phyloP scores from a whole-genome alignment of 176 grass and related monocot genomes.

The Typha latifolia region DNA sequence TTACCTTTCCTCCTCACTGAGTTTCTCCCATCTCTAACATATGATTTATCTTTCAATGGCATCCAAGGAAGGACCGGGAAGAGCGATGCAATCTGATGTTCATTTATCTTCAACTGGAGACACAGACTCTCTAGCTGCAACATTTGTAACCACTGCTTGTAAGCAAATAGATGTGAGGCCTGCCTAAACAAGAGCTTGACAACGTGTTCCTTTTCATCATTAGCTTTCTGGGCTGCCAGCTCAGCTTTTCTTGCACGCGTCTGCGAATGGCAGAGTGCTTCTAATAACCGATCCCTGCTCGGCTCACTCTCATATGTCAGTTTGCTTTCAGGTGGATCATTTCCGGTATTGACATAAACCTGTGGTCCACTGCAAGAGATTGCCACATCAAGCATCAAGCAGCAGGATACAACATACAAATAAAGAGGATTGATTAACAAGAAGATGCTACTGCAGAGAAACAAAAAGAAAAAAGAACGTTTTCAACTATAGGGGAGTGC shows the following conservation, averaged over 20 bases:
- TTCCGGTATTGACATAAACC: not conserved
- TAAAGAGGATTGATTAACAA: not conserved
- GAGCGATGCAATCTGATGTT: constrained; percentile 51
- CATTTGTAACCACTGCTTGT: constrained; percentile 85
- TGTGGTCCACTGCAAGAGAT: not conserved
- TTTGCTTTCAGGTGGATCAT: constrained; percentile 6
- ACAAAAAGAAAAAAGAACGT: no score
- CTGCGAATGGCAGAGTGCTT: constrained; percentile 81
- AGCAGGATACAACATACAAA: not conserved
- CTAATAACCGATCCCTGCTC: constrained; percentile 42
- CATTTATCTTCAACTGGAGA: constrained; percentile 63
- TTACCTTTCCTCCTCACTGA: constrained; percentile 33
- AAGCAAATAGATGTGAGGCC: constrained; percentile 76
- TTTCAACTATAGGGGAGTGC: no score
- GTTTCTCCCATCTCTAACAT: constrained; percentile 20
- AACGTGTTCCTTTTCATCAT: constrained; percentile 75
- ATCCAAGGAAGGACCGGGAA: constrained; percentile 58
- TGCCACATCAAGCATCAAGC: not conserved
- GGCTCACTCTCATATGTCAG: not conserved
- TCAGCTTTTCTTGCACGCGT: constrained; percentile 86
- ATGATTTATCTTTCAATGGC: constrained; percentile 22
- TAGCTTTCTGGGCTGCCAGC: constrained; percentile 66
- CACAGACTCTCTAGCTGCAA: constrained; percentile 83
- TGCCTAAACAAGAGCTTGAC: constrained; percentile 76
- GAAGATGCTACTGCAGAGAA: not conserved